These are phyloP conservation scores for Xylaria sp. DNA, from an alignment of 495 filamentous ascomycete genomes.

Conservation along the genomic window DNA sequence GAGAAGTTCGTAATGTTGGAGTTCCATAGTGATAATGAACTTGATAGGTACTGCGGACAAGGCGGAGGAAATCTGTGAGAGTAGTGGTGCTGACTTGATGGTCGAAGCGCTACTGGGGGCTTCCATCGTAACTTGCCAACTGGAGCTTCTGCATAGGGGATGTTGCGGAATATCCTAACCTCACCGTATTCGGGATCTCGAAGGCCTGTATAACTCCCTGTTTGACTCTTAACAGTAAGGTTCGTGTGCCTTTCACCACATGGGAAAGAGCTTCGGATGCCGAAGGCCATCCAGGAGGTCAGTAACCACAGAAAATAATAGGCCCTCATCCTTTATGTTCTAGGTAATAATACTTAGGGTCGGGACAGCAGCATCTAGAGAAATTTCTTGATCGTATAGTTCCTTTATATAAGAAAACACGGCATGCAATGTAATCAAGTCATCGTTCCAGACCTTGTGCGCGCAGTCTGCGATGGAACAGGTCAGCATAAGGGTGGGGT, in stretches of 20 bases:
- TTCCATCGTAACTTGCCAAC: constrained; percentile 49
- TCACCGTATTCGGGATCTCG: constrained; percentile 45
- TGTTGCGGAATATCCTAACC: constrained; percentile 54
- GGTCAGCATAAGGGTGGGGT: neutral
- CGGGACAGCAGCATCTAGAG: neutral
- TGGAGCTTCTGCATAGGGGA: constrained; percentile 54
- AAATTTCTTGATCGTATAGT: neutral
- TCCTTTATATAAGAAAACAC: neutral
- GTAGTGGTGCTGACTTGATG: constrained; percentile 40
- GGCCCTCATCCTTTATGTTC: neutral
- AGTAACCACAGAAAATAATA: neutral
- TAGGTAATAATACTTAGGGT: neutral
- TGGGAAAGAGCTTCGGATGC: neutral
- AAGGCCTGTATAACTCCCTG: constrained; percentile 49
- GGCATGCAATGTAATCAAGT: neutral
- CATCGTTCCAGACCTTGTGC: neutral
- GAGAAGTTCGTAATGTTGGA: constrained; percentile 45
- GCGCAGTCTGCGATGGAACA: neutral
- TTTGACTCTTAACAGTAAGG: constrained; percentile 43
- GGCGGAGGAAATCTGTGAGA: constrained; percentile 47
- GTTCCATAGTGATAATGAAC: constrained; percentile 43
- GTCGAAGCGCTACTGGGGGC: constrained; percentile 43
- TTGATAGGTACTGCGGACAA: constrained; percentile 46
- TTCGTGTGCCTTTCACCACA: neutral
- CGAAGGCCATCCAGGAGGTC: neutral